Evolutionary conservation across 805 yeast genomes (phyloP).

Genomic region (Barnettozyma sp.): DNA sequence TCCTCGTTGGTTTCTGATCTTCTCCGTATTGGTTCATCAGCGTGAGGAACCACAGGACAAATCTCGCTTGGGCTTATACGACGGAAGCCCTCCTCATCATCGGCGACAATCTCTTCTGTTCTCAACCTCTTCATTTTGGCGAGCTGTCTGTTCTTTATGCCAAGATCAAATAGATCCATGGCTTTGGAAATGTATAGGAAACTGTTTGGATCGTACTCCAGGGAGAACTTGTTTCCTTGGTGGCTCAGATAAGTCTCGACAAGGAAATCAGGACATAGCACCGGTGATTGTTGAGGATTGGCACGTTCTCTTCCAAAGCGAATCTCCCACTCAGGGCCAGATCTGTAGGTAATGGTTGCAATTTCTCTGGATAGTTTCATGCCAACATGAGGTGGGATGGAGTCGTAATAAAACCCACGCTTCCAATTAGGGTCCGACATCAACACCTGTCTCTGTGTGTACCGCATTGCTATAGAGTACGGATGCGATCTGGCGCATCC

Average conservation of each 20-base stretch:
- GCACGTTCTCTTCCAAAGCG: slow-evolving; percentile 86
- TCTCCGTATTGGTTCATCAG: slow-evolving; percentile 49
- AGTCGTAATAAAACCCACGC: slow-evolving; percentile 77
- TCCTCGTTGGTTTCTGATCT: slow-evolving; percentile 46
- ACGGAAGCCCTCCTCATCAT: slow-evolving; percentile 22
- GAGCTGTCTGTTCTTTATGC: slow-evolving; percentile 37
- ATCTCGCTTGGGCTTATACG: slow-evolving; percentile 23
- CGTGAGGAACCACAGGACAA: slow-evolving; percentile 37
- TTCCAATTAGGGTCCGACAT: slow-evolving; percentile 97
- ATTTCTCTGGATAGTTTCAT: slow-evolving; percentile 92
- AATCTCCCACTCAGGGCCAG: slow-evolving; percentile 97
- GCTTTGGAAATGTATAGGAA: slow-evolving; percentile 84
- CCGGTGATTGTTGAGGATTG: slow-evolving; percentile 72
- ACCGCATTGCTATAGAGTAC: slow-evolving; percentile 87
- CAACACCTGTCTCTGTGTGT: slow-evolving; percentile 84
- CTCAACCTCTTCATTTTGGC: slow-evolving; percentile 37
- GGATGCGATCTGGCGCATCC: slow-evolving; percentile 96
- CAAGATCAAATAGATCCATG: slow-evolving; percentile 88
- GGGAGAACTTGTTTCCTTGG: slow-evolving; percentile 89
- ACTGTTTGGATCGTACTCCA: slow-evolving; percentile 88
- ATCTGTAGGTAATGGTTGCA: slow-evolving; percentile 88
- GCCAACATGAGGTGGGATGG: slow-evolving; percentile 85
- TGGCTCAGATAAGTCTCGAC: slow-evolving; percentile 92
- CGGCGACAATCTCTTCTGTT: slow-evolving; percentile 31
- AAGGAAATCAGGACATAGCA: slow-evolving; percentile 86